A percentile compares a stretch with the other conserved stretches of the same genome.
Evolutionary conservation across 208 protist genomes (phyloP).

Genomic region (Porcisia deanei): DNA sequence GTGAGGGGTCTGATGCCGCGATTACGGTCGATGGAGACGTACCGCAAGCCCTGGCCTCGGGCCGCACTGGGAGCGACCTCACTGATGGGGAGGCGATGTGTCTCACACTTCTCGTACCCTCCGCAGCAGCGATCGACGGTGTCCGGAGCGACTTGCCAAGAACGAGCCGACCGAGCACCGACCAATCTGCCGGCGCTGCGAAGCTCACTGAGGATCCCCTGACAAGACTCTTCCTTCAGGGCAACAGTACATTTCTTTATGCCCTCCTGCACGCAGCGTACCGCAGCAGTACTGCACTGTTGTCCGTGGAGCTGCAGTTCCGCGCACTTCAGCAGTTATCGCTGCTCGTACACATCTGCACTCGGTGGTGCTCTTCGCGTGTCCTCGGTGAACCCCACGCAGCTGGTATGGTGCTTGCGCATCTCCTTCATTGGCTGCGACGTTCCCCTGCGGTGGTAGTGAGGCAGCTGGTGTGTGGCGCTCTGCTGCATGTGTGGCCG

Average conservation of each 20-base stretch:
- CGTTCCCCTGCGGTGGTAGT: not conserved
- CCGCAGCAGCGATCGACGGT: not conserved
- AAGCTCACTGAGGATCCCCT: constrained; percentile 9
- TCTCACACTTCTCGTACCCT: not conserved
- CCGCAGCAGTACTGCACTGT: constrained; percentile 11
- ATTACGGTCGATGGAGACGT: not conserved
- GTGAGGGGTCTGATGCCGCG: not conserved
- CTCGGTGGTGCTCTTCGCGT: constrained; percentile 25
- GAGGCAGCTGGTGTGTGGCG: constrained; percentile 33
- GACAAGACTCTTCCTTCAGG: constrained; percentile 13
- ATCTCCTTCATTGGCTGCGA: constrained; percentile 18
- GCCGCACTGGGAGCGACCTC: not conserved
- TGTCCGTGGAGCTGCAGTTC: constrained; percentile 10
- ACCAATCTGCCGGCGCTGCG: not conserved
- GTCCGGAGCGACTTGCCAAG: not conserved
- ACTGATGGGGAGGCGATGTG: constrained; percentile 4
- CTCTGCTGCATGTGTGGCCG: constrained; percentile 59
- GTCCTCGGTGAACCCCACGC: constrained; percentile 10
- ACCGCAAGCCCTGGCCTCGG: not conserved
- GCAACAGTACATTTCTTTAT: constrained; percentile 23
- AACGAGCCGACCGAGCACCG: not conserved
- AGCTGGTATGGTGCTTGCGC: constrained; percentile 16
- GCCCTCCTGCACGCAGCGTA: constrained; percentile 18
- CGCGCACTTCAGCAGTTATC: constrained; percentile 20
- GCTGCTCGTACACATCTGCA: constrained; percentile 4